A percentile compares a stretch with the other conserved stretches of the same genome.
phyloP scores from a whole-genome alignment of 2,329 filamentous ascomycete genomes.

The Trichophyton equinum region DNA sequence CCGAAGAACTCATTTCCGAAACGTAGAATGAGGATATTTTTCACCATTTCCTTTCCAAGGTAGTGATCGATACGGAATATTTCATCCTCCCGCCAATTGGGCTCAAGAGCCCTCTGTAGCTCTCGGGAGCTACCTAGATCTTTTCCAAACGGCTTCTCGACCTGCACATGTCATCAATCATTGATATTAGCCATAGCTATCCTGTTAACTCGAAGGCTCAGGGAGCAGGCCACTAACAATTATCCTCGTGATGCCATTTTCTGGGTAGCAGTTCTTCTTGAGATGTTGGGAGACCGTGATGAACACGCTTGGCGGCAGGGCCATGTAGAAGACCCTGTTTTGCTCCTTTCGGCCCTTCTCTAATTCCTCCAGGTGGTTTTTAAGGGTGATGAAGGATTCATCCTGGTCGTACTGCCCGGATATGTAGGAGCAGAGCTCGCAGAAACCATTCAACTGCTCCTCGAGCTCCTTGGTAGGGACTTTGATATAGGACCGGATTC shows the following conservation, averaged over 20 bases:
- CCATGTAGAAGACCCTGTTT: conserved; percentile 98
- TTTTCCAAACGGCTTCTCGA: conserved; percentile 99
- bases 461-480: conserved; percentile 95
- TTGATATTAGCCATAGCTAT: background rate
- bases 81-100: conserved; percentile 98
- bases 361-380: conserved; percentile 72
- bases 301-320: conserved; percentile 92
- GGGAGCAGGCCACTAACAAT: conserved; percentile 52
- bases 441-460: conserved; percentile 86
- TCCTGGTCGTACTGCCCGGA: conserved; percentile 98
- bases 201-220: background rate
- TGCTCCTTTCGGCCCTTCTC: conserved; percentile 73
- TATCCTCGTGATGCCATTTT: conserved; percentile 78
- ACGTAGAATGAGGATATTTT: conserved; percentile 95
- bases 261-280: conserved; percentile 94
- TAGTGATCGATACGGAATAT: conserved; percentile 99
- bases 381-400: conserved; percentile 77
- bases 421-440: conserved; percentile 76
- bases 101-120: conserved; percentile 85
- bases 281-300: conserved; percentile 94
- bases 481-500: conserved; percentile 97
- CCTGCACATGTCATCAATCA: conserved; percentile 38
- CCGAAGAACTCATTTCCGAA: conserved; percentile 99
- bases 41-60: conserved; percentile 99
- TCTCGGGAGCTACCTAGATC: conserved; percentile 88